Percentiles rank a stretch among this genome's conserved stretches.
Conservation (phyloP, 345 rosid genomes). For the Brassica incana region DNA sequence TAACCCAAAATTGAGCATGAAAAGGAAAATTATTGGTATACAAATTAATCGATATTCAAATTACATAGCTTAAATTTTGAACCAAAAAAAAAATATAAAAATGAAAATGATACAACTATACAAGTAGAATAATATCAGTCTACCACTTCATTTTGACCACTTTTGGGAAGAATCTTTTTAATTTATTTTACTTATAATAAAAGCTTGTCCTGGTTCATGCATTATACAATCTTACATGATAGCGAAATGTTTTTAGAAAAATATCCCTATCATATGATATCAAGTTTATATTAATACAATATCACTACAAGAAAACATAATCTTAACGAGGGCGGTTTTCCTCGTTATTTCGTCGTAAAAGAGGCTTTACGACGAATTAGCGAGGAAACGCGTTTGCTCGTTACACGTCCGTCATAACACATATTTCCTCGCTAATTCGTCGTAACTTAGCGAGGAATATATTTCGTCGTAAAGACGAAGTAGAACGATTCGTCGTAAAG, state of each 20-base stretch:
- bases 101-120: neutral
- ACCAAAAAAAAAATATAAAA: neutral
- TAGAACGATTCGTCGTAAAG: too few species aligned
- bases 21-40: neutral
- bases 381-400: too few species aligned
- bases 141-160: neutral
- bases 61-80: neutral
- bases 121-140: neutral
- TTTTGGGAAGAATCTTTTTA: neutral
- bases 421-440: too few species aligned
- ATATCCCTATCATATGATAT: neutral
- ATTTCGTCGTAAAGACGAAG: too few species aligned
- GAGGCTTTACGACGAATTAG: too few species aligned
- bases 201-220: neutral
- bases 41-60: neutral
- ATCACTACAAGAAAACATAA: too few species aligned
- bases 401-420: too few species aligned
- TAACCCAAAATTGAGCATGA: neutral
- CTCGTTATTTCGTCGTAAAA: too few species aligned
- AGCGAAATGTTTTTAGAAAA: conserved; percentile 5
- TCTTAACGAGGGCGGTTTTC: too few species aligned
- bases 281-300: conserved; percentile 1
- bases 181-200: neutral
- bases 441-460: too few species aligned
- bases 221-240: neutral